Evolutionary conservation across 768 basidiomycete genomes (phyloP), one percentile per base, ranked within the genome.

Genomic region (Dioszegia aurantiaca): DNA sequence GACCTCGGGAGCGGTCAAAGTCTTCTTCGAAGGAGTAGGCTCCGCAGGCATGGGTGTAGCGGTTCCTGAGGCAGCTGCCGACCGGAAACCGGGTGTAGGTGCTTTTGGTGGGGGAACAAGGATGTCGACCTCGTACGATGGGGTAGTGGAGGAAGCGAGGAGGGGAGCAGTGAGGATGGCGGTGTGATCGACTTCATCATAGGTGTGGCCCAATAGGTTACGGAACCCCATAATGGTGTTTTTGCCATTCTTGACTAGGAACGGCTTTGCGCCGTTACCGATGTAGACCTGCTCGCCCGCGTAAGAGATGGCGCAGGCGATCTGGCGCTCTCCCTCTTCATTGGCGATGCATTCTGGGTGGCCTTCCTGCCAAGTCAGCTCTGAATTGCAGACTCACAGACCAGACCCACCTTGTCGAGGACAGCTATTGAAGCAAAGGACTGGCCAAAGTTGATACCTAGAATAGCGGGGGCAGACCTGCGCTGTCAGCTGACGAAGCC

Each of bases 291-390:
- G 88, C 77, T 94, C 89, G 26, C 90, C 91, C 39, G 85, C 84
- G 76, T 94, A 98, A 0, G 92, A 84, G 55, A 98, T 81, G 26
- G 91, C 91, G 73, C 89, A 90, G 0, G 91, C 91, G 69, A 99
- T 98, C 79, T 99, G 94, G 30, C 95, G 87, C 74, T 97, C 94
- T 28, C 95, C 94, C 74, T 98, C 94, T 74, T 98, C 93, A 75
- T 97, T 98, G 4, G 93, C 95, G 60, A 98, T 97, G 74, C 90
- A 94, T 72, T 92, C 89, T 41, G 93, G 87, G 28, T 88, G 80
- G 12, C 89, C 89, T 78, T 95, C 91, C 90, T 93, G 62, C 28
- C 2, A 21, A 1, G 19, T 42, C 36, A 45, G 36, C 45, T 30
- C 4, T 10, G 39, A 37, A 17, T 19, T 53, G 27, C 6, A 10